These are phyloP conservation scores for Albatrellus sp. DNA, from an alignment of 1,284 basidiomycete species.

Conservation along the genomic window DNA sequence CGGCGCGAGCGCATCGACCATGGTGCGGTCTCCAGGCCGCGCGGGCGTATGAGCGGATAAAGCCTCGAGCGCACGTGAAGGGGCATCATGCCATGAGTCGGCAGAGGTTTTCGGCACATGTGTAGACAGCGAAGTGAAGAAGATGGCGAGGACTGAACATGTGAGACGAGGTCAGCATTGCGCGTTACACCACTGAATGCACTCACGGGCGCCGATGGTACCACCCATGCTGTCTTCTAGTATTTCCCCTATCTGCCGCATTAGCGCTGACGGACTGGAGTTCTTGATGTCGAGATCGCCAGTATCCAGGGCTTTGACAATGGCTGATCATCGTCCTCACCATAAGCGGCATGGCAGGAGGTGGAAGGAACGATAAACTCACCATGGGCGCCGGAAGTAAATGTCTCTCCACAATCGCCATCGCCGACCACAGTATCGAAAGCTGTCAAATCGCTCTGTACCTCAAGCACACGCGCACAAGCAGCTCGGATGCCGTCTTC, in stretches of 20 bases:
- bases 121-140: conserved; percentile 24
- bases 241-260: conserved; percentile 7
- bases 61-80: conserved; percentile 19
- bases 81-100: conserved; percentile 16
- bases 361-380: background rate
- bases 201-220: conserved; percentile 7
- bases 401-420: conserved; percentile 24
- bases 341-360: background rate
- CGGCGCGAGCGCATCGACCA: conserved; percentile 39
- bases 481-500: conserved; percentile 17
- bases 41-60: conserved; percentile 36
- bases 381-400: conserved; percentile 18
- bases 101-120: conserved; percentile 19
- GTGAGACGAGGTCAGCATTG: background rate
- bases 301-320: conserved; percentile 9
- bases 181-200: background rate
- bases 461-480: conserved; percentile 21
- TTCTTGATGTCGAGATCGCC: conserved; percentile 4
- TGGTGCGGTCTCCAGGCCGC: conserved; percentile 37
- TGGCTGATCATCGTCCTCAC: conserved; percentile 4
- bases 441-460: conserved; percentile 26
- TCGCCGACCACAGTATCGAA: conserved; percentile 28
- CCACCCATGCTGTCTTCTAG: conserved; percentile 17
- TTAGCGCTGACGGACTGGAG: conserved; percentile 1
- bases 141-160: conserved; percentile 35